A percentile compares a stretch with the other conserved stretches of the same genome.
These are phyloP conservation scores for Chamaenerion angustifolium DNA, from an alignment of 345 rosid species.

Conservation along the genomic window DNA sequence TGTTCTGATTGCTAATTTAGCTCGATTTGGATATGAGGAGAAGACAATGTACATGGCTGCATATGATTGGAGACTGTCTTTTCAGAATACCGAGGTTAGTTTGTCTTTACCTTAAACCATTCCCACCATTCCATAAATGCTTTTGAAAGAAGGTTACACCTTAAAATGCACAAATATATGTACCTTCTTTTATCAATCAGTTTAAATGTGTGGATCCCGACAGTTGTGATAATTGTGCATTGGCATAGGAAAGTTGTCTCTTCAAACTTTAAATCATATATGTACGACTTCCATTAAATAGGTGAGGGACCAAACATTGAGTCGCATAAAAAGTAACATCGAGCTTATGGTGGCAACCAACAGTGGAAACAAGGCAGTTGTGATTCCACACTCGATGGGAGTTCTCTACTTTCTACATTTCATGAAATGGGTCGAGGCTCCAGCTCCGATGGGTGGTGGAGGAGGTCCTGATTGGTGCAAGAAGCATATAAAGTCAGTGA, in stretches of 20 bases:
- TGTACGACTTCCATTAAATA: constrained; percentile 14
- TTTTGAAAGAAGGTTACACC: neutral
- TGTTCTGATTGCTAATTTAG: constrained; percentile 85
- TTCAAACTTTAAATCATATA: too few species aligned
- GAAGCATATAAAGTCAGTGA: constrained; percentile 79
- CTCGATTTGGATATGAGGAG: constrained; percentile 90
- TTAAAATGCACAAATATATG: neutral
- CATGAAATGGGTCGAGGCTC: constrained; percentile 99
- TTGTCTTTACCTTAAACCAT: constrained; percentile 7
- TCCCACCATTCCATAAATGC: neutral
- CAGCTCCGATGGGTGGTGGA: constrained; percentile 94
- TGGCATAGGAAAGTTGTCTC: too few species aligned
- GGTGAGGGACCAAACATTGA: constrained; percentile 82
- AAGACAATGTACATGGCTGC: constrained; percentile 97
- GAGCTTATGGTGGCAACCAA: constrained; percentile 78
- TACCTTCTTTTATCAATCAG: neutral
- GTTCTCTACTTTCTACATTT: constrained; percentile 82
- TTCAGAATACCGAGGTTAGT: constrained; percentile 86
- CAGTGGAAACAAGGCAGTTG: constrained; percentile 73
- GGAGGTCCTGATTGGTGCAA: constrained; percentile 96
- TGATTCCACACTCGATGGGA: constrained; percentile 98
- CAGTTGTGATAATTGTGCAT: too few species aligned
- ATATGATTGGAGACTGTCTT: constrained; percentile 92
- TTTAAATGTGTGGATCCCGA: too few species aligned
- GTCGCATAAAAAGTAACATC: constrained; percentile 68